A percentile compares a stretch with the other conserved stretches of the same genome.
Evolutionary conservation across 768 basidiomycete species (phyloP).

Genomic region (Cystofilobasidium capitatum): DNA sequence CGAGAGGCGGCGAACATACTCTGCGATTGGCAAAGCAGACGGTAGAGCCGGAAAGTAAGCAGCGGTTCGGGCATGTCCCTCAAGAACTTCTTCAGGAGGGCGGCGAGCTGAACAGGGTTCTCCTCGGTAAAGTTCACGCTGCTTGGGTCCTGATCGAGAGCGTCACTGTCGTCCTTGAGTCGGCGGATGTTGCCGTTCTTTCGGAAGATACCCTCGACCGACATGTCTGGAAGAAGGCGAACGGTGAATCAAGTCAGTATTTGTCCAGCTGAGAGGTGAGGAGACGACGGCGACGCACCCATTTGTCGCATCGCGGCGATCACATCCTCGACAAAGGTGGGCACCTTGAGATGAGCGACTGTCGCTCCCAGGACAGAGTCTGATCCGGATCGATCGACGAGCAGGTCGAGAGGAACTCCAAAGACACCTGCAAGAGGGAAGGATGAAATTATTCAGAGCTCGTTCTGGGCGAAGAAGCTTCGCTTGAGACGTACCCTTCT

Average conservation of each 20-base stretch:
- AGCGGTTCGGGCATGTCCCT: slow-evolving; percentile 92
- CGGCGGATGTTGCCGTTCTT: slow-evolving; percentile 96
- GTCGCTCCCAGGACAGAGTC: slow-evolving; percentile 89
- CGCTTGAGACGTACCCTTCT: slow-evolving; percentile 49
- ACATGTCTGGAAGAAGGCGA: slow-evolving; percentile 64
- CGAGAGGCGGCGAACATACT: slow-evolving; percentile 48
- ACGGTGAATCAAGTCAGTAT: neutral
- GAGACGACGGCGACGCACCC: slow-evolving; percentile 52
- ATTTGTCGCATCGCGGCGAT: slow-evolving; percentile 98
- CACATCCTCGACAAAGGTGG: slow-evolving; percentile 96
- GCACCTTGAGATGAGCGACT: slow-evolving; percentile 70
- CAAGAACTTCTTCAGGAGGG: slow-evolving; percentile 91
- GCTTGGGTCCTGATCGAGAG: slow-evolving; percentile 85
- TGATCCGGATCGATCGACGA: slow-evolving; percentile 90
- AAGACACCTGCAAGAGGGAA: slow-evolving; percentile 60
- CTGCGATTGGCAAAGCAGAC: slow-evolving; percentile 76
- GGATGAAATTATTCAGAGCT: neutral
- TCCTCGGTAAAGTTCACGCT: slow-evolving; percentile 87
- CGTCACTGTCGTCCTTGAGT: slow-evolving; percentile 78
- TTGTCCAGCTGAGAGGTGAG: no score
- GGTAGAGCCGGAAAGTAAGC: slow-evolving; percentile 86
- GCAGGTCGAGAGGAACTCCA: slow-evolving; percentile 77
- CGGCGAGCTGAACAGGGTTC: slow-evolving; percentile 93
- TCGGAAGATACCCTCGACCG: slow-evolving; percentile 95
- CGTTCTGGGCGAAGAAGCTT: neutral